Evolutionary conservation across 768 basidiomycete genomes (phyloP).

Genomic region (Pleurotus ostreatus): DNA sequence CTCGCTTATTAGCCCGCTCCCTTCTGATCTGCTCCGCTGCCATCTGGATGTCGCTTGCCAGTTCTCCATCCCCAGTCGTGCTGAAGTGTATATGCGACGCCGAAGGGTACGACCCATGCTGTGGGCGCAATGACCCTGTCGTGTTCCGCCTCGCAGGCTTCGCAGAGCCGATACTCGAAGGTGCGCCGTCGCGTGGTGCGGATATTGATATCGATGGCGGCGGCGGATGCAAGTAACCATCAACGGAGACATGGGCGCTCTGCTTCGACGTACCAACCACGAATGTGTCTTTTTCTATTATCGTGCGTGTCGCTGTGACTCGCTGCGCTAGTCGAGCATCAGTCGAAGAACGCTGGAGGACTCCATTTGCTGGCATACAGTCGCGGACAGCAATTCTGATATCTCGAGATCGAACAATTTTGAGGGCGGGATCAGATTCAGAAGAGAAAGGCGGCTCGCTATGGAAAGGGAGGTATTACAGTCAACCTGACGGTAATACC

Average conservation of each 20-base stretch:
- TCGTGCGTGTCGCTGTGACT: slow-evolving; percentile 14
- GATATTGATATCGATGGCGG: slow-evolving; percentile 13
- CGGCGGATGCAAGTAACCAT: slow-evolving; percentile 55
- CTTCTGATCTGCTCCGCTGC: slow-evolving; percentile 84
- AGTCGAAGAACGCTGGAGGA: background rate
- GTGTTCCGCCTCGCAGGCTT: slow-evolving; percentile 62
- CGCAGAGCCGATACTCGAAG: background rate
- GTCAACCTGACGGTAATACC: too few species aligned
- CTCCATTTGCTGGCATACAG: background rate
- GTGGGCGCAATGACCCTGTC: slow-evolving; percentile 47
- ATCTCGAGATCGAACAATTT: too few species aligned
- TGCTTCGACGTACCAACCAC: slow-evolving; percentile 17
- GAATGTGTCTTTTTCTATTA: slow-evolving; percentile 14
- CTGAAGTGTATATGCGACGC: slow-evolving; percentile 19
- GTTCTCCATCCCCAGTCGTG: slow-evolving; percentile 45
- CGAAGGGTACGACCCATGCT: slow-evolving; percentile 7
- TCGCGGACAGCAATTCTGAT: too few species aligned
- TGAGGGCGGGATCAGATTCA: too few species aligned
- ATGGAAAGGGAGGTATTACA: too few species aligned
- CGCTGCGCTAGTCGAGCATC: background rate
- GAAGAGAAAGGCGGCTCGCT: too few species aligned
- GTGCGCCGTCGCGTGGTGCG: slow-evolving; percentile 2
- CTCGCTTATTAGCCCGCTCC: slow-evolving; percentile 72
- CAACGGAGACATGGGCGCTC: slow-evolving; percentile 22
- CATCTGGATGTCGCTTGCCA: slow-evolving; percentile 80